Conservation (phyloP, 495 filamentous ascomycete species). For the Neurospora terricola region DNA sequence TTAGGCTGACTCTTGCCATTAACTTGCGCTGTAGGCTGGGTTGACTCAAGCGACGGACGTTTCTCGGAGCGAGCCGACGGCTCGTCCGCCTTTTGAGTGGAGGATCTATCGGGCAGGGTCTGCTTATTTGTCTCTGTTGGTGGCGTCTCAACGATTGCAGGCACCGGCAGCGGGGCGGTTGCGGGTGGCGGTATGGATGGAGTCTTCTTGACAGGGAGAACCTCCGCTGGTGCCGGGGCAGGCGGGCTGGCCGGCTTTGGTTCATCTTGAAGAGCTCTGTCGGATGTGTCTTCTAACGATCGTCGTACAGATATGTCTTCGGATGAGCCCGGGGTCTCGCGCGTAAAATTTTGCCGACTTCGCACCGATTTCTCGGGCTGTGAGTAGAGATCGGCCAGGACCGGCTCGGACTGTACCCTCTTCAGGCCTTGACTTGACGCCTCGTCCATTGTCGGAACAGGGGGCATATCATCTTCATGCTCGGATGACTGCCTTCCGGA, state of each 20-base stretch:
- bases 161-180: conserved; percentile 34
- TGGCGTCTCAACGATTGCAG: conserved; percentile 63
- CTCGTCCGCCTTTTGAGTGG: conserved; percentile 42
- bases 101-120: conserved; percentile 40
- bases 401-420: conserved; percentile 69
- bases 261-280: conserved; percentile 12
- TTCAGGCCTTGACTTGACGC: conserved; percentile 46
- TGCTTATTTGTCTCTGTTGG: conserved; percentile 34
- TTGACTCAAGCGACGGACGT: conserved; percentile 26
- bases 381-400: conserved; percentile 45
- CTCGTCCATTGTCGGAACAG: conserved; percentile 37
- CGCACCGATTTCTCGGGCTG: conserved; percentile 36
- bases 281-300: neutral
- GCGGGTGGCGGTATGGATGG: conserved; percentile 7
- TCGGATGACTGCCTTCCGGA: conserved; percentile 39
- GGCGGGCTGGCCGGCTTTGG: conserved; percentile 5
- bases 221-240: conserved; percentile 11
- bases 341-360: conserved; percentile 32
- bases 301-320: neutral
- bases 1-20: conserved; percentile 13
- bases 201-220: conserved; percentile 14
- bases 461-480: conserved; percentile 47
- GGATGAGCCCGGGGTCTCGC: conserved; percentile 11
- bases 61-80: conserved; percentile 40
- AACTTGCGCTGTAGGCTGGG: conserved; percentile 1